Evolutionary conservation across 164 flowering plant genomes (phyloP), one percentile per base, ranked within the genome.

Genomic region (Kalanchoe fedtschenkoi): DNA sequence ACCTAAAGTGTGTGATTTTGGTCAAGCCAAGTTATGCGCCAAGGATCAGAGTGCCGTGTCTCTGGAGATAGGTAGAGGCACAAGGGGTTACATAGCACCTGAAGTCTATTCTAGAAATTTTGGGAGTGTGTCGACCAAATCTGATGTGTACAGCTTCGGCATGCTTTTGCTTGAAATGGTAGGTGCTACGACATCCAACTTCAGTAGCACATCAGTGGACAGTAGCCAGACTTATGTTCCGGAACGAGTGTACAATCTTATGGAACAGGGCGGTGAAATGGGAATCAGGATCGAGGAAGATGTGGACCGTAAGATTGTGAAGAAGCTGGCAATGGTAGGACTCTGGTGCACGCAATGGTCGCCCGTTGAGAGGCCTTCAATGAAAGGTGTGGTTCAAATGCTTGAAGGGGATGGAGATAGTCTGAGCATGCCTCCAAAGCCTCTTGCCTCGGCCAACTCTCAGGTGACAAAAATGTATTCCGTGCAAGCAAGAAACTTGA

Each of bases 1-100:
- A 24, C 77, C 77, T 1, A 74, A 66, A 51, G 63, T 74, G 0
- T 67, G 62, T 26, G 74, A 74, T 65, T 74, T 74, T 63, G 74
- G 74, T 33, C 42, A 62, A 6, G 70, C 74, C 3, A 70, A 70
- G 35, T 30, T 70, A 37, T 66, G 69, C 5, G 54, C 65, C 21
- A 63, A 59, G 37, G 74, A 66, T 2, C 67, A 66, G 26, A 62
- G 70, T 38, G 33, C 10, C 21, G 70, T 65, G 14, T 47, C 74
- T 1, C 62, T 70, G 68, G 68, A 62, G 3, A 42, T 64, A 29
- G 67, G 61, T 22, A 70, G 70, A 28, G 70, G 74, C 22, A 70
- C 74, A 4, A 37, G 63, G 10, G 74, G 74, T 15, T 70, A 70
- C 35, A 66, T 66, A n/a, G 67, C 70, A 42, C 74, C 70, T 17